A percentile compares a stretch with the other conserved stretches of the same genome.
phyloP scores from a whole-genome alignment of 495 filamentous ascomycete genomes.

The Talaromyces wortmannii region DNA sequence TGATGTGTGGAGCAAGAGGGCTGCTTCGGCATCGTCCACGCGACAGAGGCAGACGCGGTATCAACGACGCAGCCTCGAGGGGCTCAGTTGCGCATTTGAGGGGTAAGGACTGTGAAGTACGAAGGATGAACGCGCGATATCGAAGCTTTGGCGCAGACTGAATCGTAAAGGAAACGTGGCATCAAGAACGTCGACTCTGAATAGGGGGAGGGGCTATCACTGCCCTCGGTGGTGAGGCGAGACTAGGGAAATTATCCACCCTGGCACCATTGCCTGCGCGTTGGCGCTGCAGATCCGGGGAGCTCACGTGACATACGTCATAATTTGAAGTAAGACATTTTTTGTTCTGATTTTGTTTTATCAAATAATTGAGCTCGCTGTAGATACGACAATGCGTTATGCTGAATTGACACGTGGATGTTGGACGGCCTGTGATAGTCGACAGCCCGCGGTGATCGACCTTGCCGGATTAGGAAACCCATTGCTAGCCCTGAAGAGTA shows the following conservation, averaged over 20 bases:
- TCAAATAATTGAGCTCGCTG: too few relatives aligned
- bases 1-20: background rate
- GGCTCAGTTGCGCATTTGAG: too few relatives aligned
- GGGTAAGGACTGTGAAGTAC: too few relatives aligned
- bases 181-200: background rate
- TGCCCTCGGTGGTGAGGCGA: background rate
- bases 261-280: background rate
- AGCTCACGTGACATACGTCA: too few relatives aligned
- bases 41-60: background rate
- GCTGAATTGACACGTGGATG: too few relatives aligned
- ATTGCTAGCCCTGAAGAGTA: too few relatives aligned
- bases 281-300: background rate
- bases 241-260: background rate
- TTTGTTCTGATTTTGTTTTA: too few relatives aligned
- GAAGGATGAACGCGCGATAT: background rate
- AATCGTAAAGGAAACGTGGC: constrained; percentile 1
- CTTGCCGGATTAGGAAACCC: too few relatives aligned
- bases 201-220: constrained; percentile 2
- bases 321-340: too few relatives aligned
- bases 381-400: too few relatives aligned
- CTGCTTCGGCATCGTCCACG: background rate
- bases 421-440: too few relatives aligned
- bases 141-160: background rate
- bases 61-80: background rate
- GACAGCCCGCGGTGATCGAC: too few relatives aligned